Base-by-base conservation (phyloP, 1,284 basidiomycete genomes). In the Moesziomyces antarcticus region DNA sequence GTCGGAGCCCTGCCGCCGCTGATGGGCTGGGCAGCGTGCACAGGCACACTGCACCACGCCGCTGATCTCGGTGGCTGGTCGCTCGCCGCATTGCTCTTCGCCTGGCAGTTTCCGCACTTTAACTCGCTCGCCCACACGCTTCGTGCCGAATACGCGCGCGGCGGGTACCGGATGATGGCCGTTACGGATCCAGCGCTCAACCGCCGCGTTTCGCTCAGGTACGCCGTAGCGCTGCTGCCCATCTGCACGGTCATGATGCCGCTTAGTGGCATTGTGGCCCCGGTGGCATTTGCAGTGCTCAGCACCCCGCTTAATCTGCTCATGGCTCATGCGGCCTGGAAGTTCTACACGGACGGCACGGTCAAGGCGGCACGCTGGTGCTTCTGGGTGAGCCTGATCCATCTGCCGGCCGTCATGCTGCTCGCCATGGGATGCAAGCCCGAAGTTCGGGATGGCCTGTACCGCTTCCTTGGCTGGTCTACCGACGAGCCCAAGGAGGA, bases 21-120 rank as follows among this genome's bases (percentile, higher is more conserved):
- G 52, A 99, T 99, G 93, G 96, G 96, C 54, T 99, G 96, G 95
- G 91, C 94, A 3, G 96, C 96, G 0, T 93, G 92, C 64, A 95
- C 94, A 0, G 93, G 92, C 16, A 87, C 89, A 10, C 85, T 97
- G 21, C 86, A 92, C 76, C 92, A 92, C 0, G 69, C 90, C 53
- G 46, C 70, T 3, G 80, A 84, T 51, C 61, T 79, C 5, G 74
- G 77, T 13, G 81, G 54, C 6, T 82, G 81, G 81, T 56, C 77
- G 22, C 63, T 84, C 0, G 81, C 76, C 2, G 75, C 68, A 3
- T 53, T 84, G 27, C 88, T 98, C 14, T 99, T 91, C 86, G 92
- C 92, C 62, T 99, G 97, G 97, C 97, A 99, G 83, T 99, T 99
- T 85, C 96, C 97, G 20, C 97, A 99, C 85, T 99, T 99, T 87